These are phyloP conservation scores for Amanita thiersii DNA, from an alignment of 768 basidiomycete species.

Conservation along the genomic window DNA sequence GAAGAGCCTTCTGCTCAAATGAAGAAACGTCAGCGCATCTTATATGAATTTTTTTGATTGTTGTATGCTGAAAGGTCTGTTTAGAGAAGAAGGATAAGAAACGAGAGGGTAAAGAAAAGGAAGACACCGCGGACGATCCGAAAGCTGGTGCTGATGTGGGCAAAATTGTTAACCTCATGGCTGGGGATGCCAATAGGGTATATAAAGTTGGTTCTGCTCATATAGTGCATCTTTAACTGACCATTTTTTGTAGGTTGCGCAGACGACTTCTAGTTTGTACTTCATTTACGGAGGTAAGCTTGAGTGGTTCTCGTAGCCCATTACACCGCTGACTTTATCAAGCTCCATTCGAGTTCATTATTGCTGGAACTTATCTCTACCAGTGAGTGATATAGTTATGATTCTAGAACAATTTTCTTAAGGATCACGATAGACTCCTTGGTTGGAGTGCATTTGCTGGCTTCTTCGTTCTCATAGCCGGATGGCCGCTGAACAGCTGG, in stretches of 20 bases:
- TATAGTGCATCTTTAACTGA: not conserved
- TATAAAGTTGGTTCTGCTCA: constrained; percentile 10
- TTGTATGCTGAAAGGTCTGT: too few relatives aligned
- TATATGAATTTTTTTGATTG: too few relatives aligned
- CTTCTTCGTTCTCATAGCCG: constrained; percentile 54
- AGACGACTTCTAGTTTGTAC: constrained; percentile 48
- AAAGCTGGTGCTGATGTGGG: constrained; percentile 80
- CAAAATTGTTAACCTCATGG: constrained; percentile 88
- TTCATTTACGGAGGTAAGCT: constrained; percentile 57
- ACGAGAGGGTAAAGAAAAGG: constrained; percentile 5
- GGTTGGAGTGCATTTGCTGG: constrained; percentile 71
- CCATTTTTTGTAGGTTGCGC: constrained; percentile 37
- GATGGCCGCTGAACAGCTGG: constrained; percentile 66
- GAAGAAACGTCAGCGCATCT: too few relatives aligned
- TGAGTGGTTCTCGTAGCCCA: constrained; percentile 10
- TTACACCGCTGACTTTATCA: not conserved
- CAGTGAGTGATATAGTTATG: constrained; percentile 40
- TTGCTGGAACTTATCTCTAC: constrained; percentile 70
- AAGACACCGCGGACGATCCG: constrained; percentile 40
- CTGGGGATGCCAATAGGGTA: constrained; percentile 61
- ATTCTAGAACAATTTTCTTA: too few relatives aligned
- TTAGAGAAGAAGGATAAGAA: constrained; percentile 5
- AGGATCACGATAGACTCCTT: constrained; percentile 35
- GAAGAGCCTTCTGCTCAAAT: not conserved
- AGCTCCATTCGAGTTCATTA: constrained; percentile 73